Percentiles rank a stretch among this genome's conserved stretches.
Conservation (phyloP, 1,284 basidiomycete species). For the Ceraceosorus guamensis region DNA sequence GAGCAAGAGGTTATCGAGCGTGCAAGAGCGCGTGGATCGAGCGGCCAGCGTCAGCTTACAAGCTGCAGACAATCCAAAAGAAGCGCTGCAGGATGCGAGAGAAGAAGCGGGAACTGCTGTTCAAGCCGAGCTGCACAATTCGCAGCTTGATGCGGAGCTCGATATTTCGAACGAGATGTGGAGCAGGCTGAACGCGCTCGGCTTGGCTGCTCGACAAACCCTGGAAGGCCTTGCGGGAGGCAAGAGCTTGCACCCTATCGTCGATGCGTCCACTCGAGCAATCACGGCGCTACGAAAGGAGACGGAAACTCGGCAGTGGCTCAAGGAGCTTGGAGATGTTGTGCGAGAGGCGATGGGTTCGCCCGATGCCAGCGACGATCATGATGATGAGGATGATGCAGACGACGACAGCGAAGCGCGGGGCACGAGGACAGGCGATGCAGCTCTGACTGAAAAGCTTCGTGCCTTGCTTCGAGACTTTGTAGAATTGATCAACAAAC, state of each 20-base stretch:
- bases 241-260: constrained; percentile 4
- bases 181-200: no score
- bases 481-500: no score
- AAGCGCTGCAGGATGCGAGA: not conserved
- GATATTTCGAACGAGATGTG: no score
- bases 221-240: constrained; percentile 12
- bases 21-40: not conserved
- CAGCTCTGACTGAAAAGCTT: not conserved
- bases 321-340: not conserved
- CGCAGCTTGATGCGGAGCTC: no score
- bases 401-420: not conserved
- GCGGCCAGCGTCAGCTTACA: not conserved
- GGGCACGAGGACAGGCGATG: not conserved
- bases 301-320: constrained; percentile 1
- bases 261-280: not conserved
- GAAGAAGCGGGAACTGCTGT: not conserved
- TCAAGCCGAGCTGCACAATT: no score
- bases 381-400: not conserved
- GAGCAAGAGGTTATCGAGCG: not conserved
- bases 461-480: not conserved
- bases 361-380: not conserved
- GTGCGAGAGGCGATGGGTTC: not conserved
- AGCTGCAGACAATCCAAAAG: not conserved
- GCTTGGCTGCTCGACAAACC: constrained; percentile 4
- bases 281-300: not conserved